Evolutionary conservation across 129 eudicot genomes (phyloP).

Genomic region (Flaveria ramosissima): DNA sequence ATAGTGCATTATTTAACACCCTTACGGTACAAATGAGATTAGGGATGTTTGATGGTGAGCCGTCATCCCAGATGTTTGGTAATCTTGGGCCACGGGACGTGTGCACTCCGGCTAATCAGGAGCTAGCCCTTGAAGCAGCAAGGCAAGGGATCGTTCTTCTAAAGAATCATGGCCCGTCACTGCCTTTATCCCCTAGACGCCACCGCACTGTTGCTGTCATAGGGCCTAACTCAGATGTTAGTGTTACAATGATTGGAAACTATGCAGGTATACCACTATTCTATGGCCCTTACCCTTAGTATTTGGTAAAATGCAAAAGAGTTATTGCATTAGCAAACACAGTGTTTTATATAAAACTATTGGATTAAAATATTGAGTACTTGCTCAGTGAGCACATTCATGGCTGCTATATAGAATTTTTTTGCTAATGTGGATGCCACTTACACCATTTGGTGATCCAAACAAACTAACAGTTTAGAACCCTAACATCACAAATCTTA

Average conservation of each 20-base stretch:
- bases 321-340: background rate
- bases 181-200: constrained; percentile 65
- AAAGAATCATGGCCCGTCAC: constrained; percentile 61
- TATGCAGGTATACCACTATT: constrained; percentile 52
- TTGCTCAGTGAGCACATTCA: no score
- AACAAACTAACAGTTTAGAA: no score
- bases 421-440: no score
- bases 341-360: no score
- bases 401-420: no score
- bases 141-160: constrained; percentile 91
- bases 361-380: background rate
- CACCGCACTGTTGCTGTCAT: constrained; percentile 76
- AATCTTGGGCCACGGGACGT: constrained; percentile 75
- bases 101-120: constrained; percentile 69
- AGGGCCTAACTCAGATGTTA: constrained; percentile 88
- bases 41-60: constrained; percentile 88
- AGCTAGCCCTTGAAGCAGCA: constrained; percentile 85
- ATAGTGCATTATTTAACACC: constrained; percentile 58
- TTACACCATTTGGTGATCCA: no score
- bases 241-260: constrained; percentile 88
- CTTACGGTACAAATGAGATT: constrained; percentile 82
- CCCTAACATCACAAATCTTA: no score
- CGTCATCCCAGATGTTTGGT: constrained; percentile 63
- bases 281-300: background rate
- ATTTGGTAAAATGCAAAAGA: background rate